Base-by-base conservation (phyloP, 805 yeast genomes). In the Kuraishia capsulata region DNA sequence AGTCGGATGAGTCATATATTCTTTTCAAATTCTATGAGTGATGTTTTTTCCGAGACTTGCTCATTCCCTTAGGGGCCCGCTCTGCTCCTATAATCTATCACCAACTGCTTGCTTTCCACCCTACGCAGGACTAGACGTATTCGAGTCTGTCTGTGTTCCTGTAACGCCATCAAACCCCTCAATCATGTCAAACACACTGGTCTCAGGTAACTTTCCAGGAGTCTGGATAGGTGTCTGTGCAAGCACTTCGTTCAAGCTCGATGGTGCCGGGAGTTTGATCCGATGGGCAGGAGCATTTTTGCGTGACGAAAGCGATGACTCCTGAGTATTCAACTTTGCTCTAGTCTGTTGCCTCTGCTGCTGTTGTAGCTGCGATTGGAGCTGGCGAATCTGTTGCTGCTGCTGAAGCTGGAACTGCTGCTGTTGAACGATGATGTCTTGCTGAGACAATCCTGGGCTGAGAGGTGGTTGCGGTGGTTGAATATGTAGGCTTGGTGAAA, bases 171-270 rank as follows among this genome's bases (percentile, higher is more conserved):
- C 18, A 36, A 37, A 42, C 4, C 40, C 43, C 18, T 35, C n/a
- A 21, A 44, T 44, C 25, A 42, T 35, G 19, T 41, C 47, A 11
- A 40, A 19, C 11, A 44, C 37, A 4, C 43, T 39, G 11, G 33
- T 29, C 11, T 25, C 31, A 3, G 47, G 47, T n/a, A 44, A 32
- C 25, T 44, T 41, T 3, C 47, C 47, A 4, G 47, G 47, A 9
- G 47, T 44, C 21, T 28, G 31, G 5, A 28, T 14, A 13, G 17
- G 31, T 13, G 9, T 6, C 10, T 11, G 8, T 8, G 26, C 26
- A 6, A 28, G 31, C 31, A 29, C 20, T 24, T 36, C 28, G 32
- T 29, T 39, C 33, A 42, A 18, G 17, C 18, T 39, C 4, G 35
- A 32, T 14, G 31, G 33, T 19, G 44, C 39, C 28, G 29, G 33